Conservation (phyloP, 176 grass and related monocot species). For the Oryza glumipatula region DNA sequence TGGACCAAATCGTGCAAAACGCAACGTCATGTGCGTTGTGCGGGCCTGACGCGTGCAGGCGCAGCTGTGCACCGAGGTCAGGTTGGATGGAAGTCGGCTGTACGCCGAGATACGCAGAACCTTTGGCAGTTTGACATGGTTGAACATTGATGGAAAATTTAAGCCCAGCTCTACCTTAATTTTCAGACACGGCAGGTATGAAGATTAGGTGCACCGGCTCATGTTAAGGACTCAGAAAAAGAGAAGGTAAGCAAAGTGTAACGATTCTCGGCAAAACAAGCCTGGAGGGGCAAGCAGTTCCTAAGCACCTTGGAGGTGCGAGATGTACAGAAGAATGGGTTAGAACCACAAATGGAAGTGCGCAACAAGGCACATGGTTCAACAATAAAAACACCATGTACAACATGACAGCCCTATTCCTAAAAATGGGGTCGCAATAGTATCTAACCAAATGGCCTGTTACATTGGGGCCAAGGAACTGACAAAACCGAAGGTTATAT, state of each 20-base stretch:
- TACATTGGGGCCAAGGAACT: conserved; percentile 37
- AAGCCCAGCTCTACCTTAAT: too few species aligned
- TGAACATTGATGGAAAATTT: too few species aligned
- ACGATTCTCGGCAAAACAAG: not conserved
- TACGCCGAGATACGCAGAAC: too few species aligned
- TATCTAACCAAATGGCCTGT: conserved; percentile 58
- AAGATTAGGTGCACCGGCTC: not conserved
- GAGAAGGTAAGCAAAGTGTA: not conserved
- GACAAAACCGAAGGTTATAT: conserved; percentile 47
- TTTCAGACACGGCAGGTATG: not conserved
- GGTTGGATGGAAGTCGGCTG: too few species aligned
- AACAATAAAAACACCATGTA: conserved; percentile 68
- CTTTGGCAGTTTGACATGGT: too few species aligned
- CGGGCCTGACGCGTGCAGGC: too few species aligned
- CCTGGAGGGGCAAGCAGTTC: not conserved
- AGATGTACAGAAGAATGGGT: conserved; percentile 38
- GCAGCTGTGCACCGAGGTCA: too few species aligned
- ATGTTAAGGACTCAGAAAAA: not conserved
- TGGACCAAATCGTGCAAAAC: not conserved
- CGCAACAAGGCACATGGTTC: conserved; percentile 50
- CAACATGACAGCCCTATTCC: conserved; percentile 60
- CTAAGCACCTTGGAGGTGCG: conserved; percentile 5
- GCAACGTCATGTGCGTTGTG: not conserved
- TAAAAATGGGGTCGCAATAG: conserved; percentile 35
- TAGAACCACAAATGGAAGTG: conserved; percentile 44